Evolutionary conservation across 2,329 filamentous ascomycete genomes (phyloP).

Genomic region (Rhinocladiella similis): DNA sequence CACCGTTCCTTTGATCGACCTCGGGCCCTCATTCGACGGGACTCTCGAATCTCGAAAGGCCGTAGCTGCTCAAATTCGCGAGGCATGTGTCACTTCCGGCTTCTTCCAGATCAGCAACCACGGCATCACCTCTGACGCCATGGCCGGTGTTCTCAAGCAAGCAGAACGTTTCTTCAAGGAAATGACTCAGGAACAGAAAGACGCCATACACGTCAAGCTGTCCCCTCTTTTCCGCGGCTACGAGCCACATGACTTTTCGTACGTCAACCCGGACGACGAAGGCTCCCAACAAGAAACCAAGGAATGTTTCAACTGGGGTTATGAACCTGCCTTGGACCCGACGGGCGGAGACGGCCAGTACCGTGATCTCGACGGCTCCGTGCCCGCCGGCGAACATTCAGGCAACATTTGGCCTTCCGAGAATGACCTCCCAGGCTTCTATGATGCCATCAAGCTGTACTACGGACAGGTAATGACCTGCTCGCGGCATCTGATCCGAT

Average conservation of each 20-base stretch:
- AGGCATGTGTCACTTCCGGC: constrained; percentile 49
- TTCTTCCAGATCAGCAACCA: constrained; percentile 60
- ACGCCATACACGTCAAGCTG: constrained; percentile 40
- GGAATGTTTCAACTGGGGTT: constrained; percentile 31
- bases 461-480: constrained; percentile 52
- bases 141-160: constrained; percentile 43
- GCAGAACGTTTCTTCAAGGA: constrained; percentile 49
- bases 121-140: constrained; percentile 43
- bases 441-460: constrained; percentile 47
- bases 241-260: constrained; percentile 25
- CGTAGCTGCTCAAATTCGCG: constrained; percentile 40
- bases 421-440: constrained; percentile 42
- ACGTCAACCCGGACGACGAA: constrained; percentile 28
- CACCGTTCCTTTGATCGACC: constrained; percentile 28
- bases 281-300: constrained; percentile 24
- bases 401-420: constrained; percentile 30
- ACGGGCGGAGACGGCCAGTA: constrained; percentile 24
- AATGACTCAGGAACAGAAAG: constrained; percentile 21
- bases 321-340: constrained; percentile 27
- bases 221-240: constrained; percentile 34
- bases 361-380: constrained; percentile 27
- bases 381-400: constrained; percentile 3
- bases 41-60: constrained; percentile 8
- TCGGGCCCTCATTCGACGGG: constrained; percentile 23
- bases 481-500: constrained; percentile 52